These are phyloP conservation scores for Fusarium tricinctum DNA, from an alignment of 2,329 filamentous ascomycete genomes.

Conservation along the genomic window DNA sequence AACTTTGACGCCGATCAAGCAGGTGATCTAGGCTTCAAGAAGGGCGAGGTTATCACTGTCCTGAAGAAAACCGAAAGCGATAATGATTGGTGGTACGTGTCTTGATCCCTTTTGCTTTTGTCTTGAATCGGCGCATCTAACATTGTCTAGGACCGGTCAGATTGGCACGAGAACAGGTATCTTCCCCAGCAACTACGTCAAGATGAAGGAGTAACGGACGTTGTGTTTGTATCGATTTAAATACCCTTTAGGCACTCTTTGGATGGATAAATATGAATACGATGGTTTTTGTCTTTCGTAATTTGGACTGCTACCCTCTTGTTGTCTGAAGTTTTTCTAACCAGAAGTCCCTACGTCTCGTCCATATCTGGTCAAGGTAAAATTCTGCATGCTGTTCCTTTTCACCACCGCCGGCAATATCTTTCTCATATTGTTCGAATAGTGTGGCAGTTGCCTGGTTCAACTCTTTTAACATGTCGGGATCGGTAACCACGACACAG, in stretches of 20 bases:
- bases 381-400: constrained; percentile 47
- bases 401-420: constrained; percentile 46
- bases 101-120: neutral
- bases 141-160: constrained; percentile 79
- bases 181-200: constrained; percentile 87
- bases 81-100: constrained; percentile 90
- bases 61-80: constrained; percentile 94
- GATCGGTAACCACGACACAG: constrained; percentile 48
- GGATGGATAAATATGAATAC: constrained; percentile 22
- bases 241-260: constrained; percentile 43
- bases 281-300: constrained; percentile 16
- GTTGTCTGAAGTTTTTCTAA: constrained; percentile 37
- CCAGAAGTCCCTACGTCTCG: constrained; percentile 52
- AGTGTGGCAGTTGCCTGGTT: constrained; percentile 46
- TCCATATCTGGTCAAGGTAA: constrained; percentile 51
- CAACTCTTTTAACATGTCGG: constrained; percentile 44
- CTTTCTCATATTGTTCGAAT: constrained; percentile 54
- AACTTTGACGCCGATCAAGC: constrained; percentile 96
- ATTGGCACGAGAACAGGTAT: constrained; percentile 89
- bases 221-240: constrained; percentile 39
- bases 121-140: constrained; percentile 4
- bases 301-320: neutral
- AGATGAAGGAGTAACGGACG: constrained; percentile 68
- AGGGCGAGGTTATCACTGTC: constrained; percentile 96
- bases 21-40: constrained; percentile 94